A percentile compares a stretch with the other conserved stretches of the same genome.
phyloP scores from a whole-genome alignment of 208 protist genomes.

The Herpetomonas tarakana region DNA sequence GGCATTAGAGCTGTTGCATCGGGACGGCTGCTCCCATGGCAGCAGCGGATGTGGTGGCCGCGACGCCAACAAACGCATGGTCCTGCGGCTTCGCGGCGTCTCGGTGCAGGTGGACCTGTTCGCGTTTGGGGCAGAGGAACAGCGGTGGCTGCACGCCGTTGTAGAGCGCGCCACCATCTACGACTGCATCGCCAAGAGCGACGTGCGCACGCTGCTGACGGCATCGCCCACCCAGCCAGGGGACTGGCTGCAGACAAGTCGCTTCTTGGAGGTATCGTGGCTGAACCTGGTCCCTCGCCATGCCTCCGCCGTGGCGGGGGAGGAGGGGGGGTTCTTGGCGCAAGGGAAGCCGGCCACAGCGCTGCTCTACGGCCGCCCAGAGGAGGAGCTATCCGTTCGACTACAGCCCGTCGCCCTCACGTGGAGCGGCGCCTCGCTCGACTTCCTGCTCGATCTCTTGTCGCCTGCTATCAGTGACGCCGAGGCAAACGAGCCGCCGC shows the following conservation, averaged over 20 bases:
- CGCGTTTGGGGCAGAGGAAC: slow-evolving; percentile 29
- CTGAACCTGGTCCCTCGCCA: slow-evolving; percentile 24
- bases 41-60: slow-evolving; percentile 35
- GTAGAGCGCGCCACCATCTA: slow-evolving; percentile 43
- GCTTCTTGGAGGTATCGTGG: slow-evolving; percentile 27
- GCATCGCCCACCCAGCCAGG: slow-evolving; percentile 20
- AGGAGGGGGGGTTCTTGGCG: background rate
- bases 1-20: background rate
- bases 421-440: slow-evolving; percentile 29
- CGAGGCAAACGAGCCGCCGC: background rate
- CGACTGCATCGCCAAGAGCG: slow-evolving; percentile 57
- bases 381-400: slow-evolving; percentile 35
- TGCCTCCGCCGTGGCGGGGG: slow-evolving; percentile 7
- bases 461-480: background rate
- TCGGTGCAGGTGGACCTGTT: slow-evolving; percentile 47
- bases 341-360: too few relatives aligned
- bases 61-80: slow-evolving; percentile 38
- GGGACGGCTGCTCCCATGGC: background rate
- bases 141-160: slow-evolving; percentile 39
- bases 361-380: slow-evolving; percentile 12
- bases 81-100: slow-evolving; percentile 43
- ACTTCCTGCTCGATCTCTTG: slow-evolving; percentile 25
- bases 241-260: slow-evolving; percentile 4
- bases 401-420: slow-evolving; percentile 53
- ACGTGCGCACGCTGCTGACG: slow-evolving; percentile 45